Percentiles rank a stretch among this genome's conserved stretches.
Evolutionary conservation across 352 stramenopile genomes (phyloP).

Genomic region (Phytophthora melonis): DNA sequence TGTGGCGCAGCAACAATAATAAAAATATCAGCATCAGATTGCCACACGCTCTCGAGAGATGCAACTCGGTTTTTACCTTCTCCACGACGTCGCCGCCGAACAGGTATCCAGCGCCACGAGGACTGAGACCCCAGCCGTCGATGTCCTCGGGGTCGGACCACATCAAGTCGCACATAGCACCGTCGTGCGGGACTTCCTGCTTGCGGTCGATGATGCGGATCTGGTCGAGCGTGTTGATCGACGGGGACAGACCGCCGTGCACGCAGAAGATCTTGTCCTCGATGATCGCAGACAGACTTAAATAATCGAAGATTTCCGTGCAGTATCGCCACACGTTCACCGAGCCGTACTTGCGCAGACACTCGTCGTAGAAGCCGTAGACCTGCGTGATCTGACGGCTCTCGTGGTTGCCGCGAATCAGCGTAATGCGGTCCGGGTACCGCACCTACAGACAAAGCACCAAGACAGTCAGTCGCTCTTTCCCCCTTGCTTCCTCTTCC

Average conservation of each 20-base stretch:
- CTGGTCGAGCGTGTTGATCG: conserved; percentile 93
- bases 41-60: background rate
- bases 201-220: conserved; percentile 96
- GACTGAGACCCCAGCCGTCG: conserved; percentile 98
- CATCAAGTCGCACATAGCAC: conserved; percentile 98
- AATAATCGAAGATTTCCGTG: conserved; percentile 99
- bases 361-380: conserved; percentile 99
- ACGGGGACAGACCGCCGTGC: conserved; percentile 97
- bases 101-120: conserved; percentile 97
- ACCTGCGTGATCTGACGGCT: conserved; percentile 99
- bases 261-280: conserved; percentile 99
- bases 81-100: conserved; percentile 98
- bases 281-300: conserved; percentile 98
- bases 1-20: conserved; percentile 29
- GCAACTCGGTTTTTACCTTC: conserved; percentile 65
- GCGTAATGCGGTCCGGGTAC: conserved; percentile 99
- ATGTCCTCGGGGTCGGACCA: conserved; percentile 97
- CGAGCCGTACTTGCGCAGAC: conserved; percentile 97
- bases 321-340: conserved; percentile 99
- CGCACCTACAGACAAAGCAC: conserved; percentile 66
- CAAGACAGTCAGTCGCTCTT: conserved; percentile 2
- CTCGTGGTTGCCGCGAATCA: conserved; percentile 99
- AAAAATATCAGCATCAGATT: conserved; percentile 3
- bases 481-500: background rate
- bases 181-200: conserved; percentile 99